Base-by-base conservation (phyloP, 208 protist species). In the Leishmania martiniquensis region DNA sequence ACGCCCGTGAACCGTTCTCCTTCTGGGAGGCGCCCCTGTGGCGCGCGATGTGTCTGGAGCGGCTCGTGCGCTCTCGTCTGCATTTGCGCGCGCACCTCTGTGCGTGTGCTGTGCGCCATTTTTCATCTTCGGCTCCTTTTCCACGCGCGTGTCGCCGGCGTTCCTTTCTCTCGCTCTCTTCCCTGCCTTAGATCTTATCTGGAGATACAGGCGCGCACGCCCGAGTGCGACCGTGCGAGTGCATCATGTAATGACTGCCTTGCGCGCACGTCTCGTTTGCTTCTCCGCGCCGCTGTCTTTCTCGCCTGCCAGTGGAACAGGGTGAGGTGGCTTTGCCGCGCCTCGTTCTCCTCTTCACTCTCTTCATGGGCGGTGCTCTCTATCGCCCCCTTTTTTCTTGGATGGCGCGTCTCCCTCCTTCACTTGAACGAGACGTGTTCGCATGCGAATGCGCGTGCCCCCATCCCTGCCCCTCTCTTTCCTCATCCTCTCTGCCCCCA, bases 191-290 rank as follows among this genome's bases (percentile, higher is more conserved):
- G 62, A 68, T 37, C 37, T 68, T 68, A 68, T 68, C 37, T 4
- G 62, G n/a, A 6, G 62, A 45, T 2, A 7, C 12, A 51, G 42
- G 72, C 34, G 32, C 13, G 55, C 54, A 54, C 69, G 54, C 37
- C 22, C 71, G 72, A 72, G 22, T 71, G 25, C 60, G 55, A n/a
- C 29, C 20, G 34, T 67, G 72, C 22, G 22, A 59, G 17, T 55
- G 39, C 59, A 25, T 29, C n/a, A 52, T 17, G 44, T 47, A 37
- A 45, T 44, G 25, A 25, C 22, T n/a, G 32, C 17, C 65, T 34
- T 42, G 25, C 42, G 65, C 22, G 22, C 32, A 12, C 65, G 12
- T 49, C 22, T 69, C 22, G 37, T 17, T 45, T 69, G 3, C 49
- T 47, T 29, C 3, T 69, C 25, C 29, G 10, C 7, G 39, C 34